A percentile compares a stretch with the other conserved stretches of the same genome.
Evolutionary conservation across 768 basidiomycete genomes (phyloP).

Genomic region (Phaffia tasmanica): DNA sequence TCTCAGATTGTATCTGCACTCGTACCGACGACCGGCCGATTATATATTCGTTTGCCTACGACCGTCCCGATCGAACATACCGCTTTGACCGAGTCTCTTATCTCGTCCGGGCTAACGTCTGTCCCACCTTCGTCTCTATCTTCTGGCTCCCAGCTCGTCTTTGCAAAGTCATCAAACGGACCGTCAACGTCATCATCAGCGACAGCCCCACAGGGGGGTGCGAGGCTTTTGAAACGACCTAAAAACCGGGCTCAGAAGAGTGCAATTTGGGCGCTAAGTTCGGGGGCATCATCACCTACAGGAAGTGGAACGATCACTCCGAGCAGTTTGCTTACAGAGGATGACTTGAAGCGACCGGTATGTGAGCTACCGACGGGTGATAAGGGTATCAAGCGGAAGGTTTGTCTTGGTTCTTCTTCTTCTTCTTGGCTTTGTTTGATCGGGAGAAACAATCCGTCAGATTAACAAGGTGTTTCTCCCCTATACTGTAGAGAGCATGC

Average conservation of each 20-base stretch:
- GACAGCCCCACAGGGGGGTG: background rate
- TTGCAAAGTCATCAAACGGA: background rate
- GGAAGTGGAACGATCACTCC: conserved; percentile 12
- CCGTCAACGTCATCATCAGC: background rate
- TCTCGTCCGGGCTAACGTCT: conserved; percentile 6
- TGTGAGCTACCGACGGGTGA: conserved; percentile 44
- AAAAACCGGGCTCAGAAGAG: conserved; percentile 20
- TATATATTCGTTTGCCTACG: conserved; percentile 44
- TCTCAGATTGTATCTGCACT: conserved; percentile 53
- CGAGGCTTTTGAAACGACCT: conserved; percentile 10
- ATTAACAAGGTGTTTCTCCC: too few relatives aligned
- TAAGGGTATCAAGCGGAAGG: conserved; percentile 30
- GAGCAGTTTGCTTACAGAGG: conserved; percentile 18
- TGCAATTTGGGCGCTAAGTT: conserved; percentile 21
- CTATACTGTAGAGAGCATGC: conserved; percentile 50
- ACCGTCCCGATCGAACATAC: conserved; percentile 40
- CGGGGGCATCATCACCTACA: conserved; percentile 6
- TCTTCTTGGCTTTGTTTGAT: conserved; percentile 30
- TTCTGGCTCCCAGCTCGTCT: conserved; percentile 61
- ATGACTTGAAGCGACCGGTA: conserved; percentile 63
- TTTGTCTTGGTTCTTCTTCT: conserved; percentile 31
- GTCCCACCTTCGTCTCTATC: conserved; percentile 59
- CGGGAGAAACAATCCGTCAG: conserved; percentile 35
- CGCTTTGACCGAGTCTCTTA: background rate
- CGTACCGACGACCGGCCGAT: conserved; percentile 53